These are phyloP conservation scores for Castanea crenata DNA, from an alignment of 306 rosid genomes.

Conservation along the genomic window DNA sequence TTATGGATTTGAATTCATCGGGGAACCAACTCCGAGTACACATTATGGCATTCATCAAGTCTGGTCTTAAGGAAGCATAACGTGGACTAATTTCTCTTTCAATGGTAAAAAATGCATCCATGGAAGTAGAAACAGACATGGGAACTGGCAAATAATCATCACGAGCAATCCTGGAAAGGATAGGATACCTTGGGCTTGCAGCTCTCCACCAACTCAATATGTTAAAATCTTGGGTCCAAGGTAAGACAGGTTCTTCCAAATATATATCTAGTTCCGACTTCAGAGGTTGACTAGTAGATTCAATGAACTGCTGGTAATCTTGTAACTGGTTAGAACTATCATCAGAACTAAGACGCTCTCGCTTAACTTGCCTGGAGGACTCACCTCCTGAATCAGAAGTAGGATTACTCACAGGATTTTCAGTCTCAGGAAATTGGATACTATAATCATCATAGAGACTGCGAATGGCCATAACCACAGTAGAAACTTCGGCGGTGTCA, in stretches of 20 bases:
- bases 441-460: constrained; percentile 11
- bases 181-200: constrained; percentile 3
- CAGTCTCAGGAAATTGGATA: neutral
- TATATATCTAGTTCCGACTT: constrained; percentile 13
- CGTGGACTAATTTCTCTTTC: constrained; percentile 12
- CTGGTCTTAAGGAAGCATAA: neutral
- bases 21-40: no score
- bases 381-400: no score
- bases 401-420: no score
- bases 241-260: constrained; percentile 19
- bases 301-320: no score
- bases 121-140: neutral
- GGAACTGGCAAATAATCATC: constrained; percentile 15
- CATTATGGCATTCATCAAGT: neutral
- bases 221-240: constrained; percentile 7
- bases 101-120: constrained; percentile 10
- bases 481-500: neutral
- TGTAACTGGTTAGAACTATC: no score
- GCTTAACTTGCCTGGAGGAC: no score
- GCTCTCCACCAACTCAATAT: constrained; percentile 21
- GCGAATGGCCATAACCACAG: neutral
- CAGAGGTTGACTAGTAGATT: neutral
- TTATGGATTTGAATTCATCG: no score
- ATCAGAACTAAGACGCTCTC: no score
- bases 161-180: constrained; percentile 18